Percentiles rank a stretch among this genome's conserved stretches.
These are phyloP conservation scores for Hymenotorrendiella dingleyae DNA, from an alignment of 2,329 filamentous ascomycete genomes.

Conservation along the genomic window DNA sequence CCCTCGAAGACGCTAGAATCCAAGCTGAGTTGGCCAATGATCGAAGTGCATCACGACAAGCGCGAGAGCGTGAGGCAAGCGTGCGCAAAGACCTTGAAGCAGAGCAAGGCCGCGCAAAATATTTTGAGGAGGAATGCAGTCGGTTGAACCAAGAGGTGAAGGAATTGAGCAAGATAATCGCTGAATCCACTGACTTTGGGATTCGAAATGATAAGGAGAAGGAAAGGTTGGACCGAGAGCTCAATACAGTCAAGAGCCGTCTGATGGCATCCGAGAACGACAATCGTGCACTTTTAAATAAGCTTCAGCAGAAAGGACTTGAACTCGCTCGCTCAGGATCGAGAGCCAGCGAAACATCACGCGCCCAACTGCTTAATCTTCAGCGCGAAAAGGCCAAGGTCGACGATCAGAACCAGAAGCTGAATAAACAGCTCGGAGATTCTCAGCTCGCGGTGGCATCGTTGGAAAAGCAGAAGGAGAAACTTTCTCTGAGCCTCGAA, in stretches of 20 bases:
- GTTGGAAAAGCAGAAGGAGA: conserved; percentile 91
- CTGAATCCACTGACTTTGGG: conserved; percentile 83
- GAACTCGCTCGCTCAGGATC: conserved; percentile 91
- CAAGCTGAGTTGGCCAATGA: conserved; percentile 78
- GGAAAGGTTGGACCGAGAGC: conserved; percentile 83
- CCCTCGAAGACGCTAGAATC: conserved; percentile 78
- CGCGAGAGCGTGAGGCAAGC: conserved; percentile 72
- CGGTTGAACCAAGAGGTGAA: conserved; percentile 76
- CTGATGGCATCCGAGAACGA: conserved; percentile 92
- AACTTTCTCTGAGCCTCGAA: conserved; percentile 79
- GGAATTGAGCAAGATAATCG: conserved; percentile 77
- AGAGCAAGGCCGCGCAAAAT: conserved; percentile 68
- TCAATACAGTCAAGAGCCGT: conserved; percentile 85
- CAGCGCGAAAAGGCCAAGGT: conserved; percentile 77
- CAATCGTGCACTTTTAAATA: conserved; percentile 90
- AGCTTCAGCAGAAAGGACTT: conserved; percentile 93
- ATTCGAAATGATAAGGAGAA: conserved; percentile 90
- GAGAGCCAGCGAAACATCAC: conserved; percentile 75
- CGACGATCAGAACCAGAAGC: conserved; percentile 75
- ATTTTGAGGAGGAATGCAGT: conserved; percentile 72
- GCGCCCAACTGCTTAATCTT: conserved; percentile 67
- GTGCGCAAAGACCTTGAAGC: conserved; percentile 75
- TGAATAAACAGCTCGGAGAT: conserved; percentile 81
- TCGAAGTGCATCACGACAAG: conserved; percentile 68
- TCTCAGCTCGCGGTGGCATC: conserved; percentile 76